phyloP scores from a whole-genome alignment of 352 stramenopile genomes.

The Pythium sp. region DNA sequence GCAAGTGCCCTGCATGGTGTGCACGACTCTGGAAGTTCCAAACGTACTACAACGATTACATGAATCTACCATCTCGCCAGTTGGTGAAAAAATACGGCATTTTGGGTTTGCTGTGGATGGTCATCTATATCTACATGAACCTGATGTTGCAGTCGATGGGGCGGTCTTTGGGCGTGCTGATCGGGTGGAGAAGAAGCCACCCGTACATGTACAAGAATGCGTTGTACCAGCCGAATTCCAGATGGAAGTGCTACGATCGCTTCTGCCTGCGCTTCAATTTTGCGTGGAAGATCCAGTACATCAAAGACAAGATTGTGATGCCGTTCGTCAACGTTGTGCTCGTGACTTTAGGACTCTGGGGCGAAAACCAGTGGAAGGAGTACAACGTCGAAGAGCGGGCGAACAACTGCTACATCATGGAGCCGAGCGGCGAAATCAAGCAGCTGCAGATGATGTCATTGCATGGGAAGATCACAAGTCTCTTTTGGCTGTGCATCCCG shows the following conservation, averaged over 20 bases:
- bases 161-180: slow-evolving; percentile 32
- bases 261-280: slow-evolving; percentile 60
- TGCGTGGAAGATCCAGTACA: slow-evolving; percentile 55
- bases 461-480: slow-evolving; percentile 59
- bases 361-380: slow-evolving; percentile 41
- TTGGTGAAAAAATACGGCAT: slow-evolving; percentile 43
- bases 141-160: slow-evolving; percentile 52
- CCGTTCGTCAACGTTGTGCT: slow-evolving; percentile 43
- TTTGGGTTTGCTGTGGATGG: slow-evolving; percentile 36
- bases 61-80: slow-evolving; percentile 22
- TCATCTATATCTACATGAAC: slow-evolving; percentile 47
- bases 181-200: slow-evolving; percentile 33
- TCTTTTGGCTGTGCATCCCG: slow-evolving; percentile 63
- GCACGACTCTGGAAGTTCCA: slow-evolving; percentile 11
- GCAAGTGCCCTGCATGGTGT: neutral
- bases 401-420: slow-evolving; percentile 55
- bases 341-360: slow-evolving; percentile 50
- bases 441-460: slow-evolving; percentile 72
- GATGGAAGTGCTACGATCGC: slow-evolving; percentile 31
- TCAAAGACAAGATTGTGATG: slow-evolving; percentile 58
- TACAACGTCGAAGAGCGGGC: slow-evolving; percentile 60
- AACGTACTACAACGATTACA: slow-evolving; percentile 45
- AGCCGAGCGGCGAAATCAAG: slow-evolving; percentile 52
- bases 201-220: slow-evolving; percentile 48
- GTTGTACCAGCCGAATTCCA: slow-evolving; percentile 22